Conservation (phyloP, 441 rosid species). For the Manihot esculenta region DNA sequence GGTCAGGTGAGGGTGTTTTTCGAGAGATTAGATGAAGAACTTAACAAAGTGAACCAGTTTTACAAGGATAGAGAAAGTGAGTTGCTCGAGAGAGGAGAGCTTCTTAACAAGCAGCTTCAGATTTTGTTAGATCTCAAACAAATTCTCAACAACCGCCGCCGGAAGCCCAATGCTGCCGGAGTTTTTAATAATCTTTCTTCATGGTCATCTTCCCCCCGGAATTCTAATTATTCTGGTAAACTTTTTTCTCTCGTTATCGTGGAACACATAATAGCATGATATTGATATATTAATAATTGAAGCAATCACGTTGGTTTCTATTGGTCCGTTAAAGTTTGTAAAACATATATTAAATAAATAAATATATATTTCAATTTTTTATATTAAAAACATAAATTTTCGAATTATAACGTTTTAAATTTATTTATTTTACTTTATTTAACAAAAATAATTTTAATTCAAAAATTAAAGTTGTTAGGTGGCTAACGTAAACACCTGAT, state of each 20-base stretch:
- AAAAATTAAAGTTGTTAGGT: no score
- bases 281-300: no score
- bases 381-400: no score
- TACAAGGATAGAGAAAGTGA: constrained; percentile 73
- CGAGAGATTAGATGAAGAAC: constrained; percentile 68
- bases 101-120: constrained; percentile 64
- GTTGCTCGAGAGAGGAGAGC: constrained; percentile 77
- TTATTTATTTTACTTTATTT: no score
- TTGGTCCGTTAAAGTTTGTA: neutral
- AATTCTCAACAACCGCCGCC: constrained; percentile 46
- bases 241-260: no score
- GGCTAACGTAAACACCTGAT: no score
- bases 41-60: constrained; percentile 82
- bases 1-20: constrained; percentile 69
- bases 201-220: constrained; percentile 49
- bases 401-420: no score
- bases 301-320: neutral
- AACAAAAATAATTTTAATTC: no score
- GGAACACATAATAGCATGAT: no score
- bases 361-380: no score
- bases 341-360: neutral
- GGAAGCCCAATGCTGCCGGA: constrained; percentile 34
- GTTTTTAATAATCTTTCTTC: constrained; percentile 41
- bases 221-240: constrained; percentile 69
- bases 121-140: constrained; percentile 68